Conservation (phyloP, 2,329 filamentous ascomycete species). For the Huntiella decipiens region DNA sequence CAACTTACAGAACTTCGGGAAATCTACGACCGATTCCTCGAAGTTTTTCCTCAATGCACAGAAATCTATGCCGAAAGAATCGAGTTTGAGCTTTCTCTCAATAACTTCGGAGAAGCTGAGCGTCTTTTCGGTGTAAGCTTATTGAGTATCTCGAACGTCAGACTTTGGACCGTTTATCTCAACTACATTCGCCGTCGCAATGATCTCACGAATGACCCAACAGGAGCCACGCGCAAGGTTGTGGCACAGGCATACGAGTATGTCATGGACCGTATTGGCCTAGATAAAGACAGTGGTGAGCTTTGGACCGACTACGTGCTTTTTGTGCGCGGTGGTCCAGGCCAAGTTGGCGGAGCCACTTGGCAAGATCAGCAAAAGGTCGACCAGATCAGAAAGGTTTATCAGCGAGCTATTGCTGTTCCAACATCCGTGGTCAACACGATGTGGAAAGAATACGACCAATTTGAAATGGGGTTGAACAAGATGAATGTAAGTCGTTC, state of each 20-base stretch:
- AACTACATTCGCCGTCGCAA: slow-evolving; percentile 88
- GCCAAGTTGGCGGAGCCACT: slow-evolving; percentile 60
- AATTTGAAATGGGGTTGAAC: slow-evolving; percentile 86
- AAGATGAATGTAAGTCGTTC: slow-evolving; percentile 55
- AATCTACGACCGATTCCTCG: slow-evolving; percentile 71
- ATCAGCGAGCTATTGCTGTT: slow-evolving; percentile 73
- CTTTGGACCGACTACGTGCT: slow-evolving; percentile 93
- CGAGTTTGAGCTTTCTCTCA: slow-evolving; percentile 72
- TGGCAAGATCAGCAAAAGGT: slow-evolving; percentile 99
- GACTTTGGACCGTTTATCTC: slow-evolving; percentile 82
- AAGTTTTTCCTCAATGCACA: slow-evolving; percentile 73
- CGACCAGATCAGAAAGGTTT: slow-evolving; percentile 79
- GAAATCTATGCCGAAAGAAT: slow-evolving; percentile 82
- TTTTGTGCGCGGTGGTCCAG: slow-evolving; percentile 77
- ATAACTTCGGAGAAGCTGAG: slow-evolving; percentile 66
- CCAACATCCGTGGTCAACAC: slow-evolving; percentile 68
- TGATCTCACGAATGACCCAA: slow-evolving; percentile 60
- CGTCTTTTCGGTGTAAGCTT: slow-evolving; percentile 68
- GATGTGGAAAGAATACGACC: slow-evolving; percentile 94
- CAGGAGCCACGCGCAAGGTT: slow-evolving; percentile 55
- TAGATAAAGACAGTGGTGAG: slow-evolving; percentile 73
- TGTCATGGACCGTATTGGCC: slow-evolving; percentile 71
- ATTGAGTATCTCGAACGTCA: slow-evolving; percentile 59
- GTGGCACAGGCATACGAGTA: slow-evolving; percentile 83
- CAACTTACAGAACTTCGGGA: slow-evolving; percentile 64